Conservation (phyloP, 192 early-diverging fungal species). For the Coemansia sp. region DNA sequence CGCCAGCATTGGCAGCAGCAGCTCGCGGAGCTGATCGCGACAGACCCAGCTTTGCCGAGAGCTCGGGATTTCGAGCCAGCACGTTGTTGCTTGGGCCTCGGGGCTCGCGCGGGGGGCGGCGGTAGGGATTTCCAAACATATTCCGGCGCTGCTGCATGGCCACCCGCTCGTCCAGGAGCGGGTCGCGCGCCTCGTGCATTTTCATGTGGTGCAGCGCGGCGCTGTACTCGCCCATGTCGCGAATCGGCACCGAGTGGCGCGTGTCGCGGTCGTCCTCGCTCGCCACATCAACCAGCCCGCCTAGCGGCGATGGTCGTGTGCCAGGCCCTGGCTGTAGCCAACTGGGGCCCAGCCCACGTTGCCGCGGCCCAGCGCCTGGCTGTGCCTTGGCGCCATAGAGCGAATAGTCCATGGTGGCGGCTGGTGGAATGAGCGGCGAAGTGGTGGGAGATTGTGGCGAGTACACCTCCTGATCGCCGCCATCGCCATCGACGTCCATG, state of each 20-base stretch:
- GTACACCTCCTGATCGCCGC: not conserved
- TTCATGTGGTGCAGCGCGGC: constrained; percentile 56
- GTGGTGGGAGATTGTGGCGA: not conserved
- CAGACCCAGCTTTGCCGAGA: constrained; percentile 38
- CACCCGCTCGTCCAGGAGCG: constrained; percentile 64
- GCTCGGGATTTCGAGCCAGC: constrained; percentile 41
- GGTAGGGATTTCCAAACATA: constrained; percentile 78
- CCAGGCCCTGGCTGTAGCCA: constrained; percentile 33
- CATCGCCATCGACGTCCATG: constrained; percentile 13
- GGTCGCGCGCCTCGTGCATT: constrained; percentile 59
- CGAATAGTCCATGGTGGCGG: constrained; percentile 50
- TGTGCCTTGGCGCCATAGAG: constrained; percentile 15
- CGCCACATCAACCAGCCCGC: constrained; percentile 44
- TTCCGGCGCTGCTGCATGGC: constrained; percentile 55
- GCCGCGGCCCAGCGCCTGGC: not conserved
- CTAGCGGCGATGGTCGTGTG: constrained; percentile 22
- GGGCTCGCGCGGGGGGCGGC: constrained; percentile 52
- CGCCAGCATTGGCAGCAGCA: not conserved
- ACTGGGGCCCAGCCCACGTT: not conserved
- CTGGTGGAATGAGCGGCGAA: constrained; percentile 25
- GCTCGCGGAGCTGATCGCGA: constrained; percentile 7
- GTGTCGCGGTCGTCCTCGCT: constrained; percentile 57
- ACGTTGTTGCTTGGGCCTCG: constrained; percentile 52
- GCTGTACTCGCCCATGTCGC: constrained; percentile 68
- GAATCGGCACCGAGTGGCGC: constrained; percentile 64